Evolutionary conservation across 345 rosid species (phyloP).

Genomic region (Linum tenue): DNA sequence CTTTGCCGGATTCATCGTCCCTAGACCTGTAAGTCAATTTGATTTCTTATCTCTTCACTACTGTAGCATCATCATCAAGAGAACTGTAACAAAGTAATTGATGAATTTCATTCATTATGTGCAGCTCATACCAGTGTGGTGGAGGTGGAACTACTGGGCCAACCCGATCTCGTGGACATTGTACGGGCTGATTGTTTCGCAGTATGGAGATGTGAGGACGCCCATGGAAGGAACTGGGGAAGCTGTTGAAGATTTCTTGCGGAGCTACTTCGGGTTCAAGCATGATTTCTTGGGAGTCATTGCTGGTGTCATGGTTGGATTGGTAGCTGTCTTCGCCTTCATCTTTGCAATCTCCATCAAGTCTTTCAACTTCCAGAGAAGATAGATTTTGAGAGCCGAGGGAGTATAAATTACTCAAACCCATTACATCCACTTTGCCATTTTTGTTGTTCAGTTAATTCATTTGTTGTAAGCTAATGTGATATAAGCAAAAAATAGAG

Average conservation of each 20-base stretch:
- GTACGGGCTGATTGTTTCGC: not conserved
- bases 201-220: not conserved
- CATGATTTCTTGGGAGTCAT: not conserved
- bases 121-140: not conserved
- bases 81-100: too few species aligned
- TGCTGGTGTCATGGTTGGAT: not conserved
- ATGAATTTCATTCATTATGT: not conserved
- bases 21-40: not conserved
- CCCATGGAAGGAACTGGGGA: not conserved
- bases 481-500: too few species aligned
- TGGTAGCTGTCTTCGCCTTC: not conserved
- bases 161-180: not conserved
- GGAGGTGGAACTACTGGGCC: not conserved
- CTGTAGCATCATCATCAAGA: too few species aligned
- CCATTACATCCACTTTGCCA: too few species aligned
- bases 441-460: too few species aligned
- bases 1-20: not conserved
- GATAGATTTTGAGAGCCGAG: not conserved
- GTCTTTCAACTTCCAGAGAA: slow-evolving; percentile 1
- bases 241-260: not conserved
- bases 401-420: too few species aligned
- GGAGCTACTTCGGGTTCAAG: not conserved
- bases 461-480: too few species aligned
- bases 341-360: not conserved
- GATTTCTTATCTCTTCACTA: too few species aligned